Evolutionary conservation across 371 early-diverging fungal species (phyloP), one percentile per base, ranked within the genome.

Genomic region (Amoeboaphelidium protococcarum): DNA sequence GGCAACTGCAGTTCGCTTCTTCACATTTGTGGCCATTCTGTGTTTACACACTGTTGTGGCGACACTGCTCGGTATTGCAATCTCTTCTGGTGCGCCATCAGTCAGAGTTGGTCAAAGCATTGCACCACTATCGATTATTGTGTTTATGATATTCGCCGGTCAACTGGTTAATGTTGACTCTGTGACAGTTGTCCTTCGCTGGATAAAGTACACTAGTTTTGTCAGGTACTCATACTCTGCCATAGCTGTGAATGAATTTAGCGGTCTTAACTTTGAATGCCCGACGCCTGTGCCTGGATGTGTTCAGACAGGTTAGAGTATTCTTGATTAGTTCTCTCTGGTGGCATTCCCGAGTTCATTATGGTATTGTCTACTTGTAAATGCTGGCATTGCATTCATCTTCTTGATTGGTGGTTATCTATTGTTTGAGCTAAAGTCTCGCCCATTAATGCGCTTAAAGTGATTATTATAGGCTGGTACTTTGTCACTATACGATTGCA

Each of bases 101-200:
- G 50, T 52, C 20, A 50, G 45, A 23, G 51, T 68, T 16, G 66
- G 60, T 2, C 68, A 65, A 51, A 60, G 64, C 25, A 40, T 68
- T n/a, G 67, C 60, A 2, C 59, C 68, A 16, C 54, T 65, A 23
- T 26, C 63, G 19, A 49, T 62, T 41, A 54, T 64, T 44, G 23
- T 65, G 2, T 66, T 72, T 47, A 40, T 67, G 13, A 42, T 72
- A 10, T 72, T 66, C 57, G 61, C 62, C 23, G 70, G 70, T 0
- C 51, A 53, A 2, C 49, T 72, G 23, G 47, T 54, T 1, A 64
- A 65, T 47, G 49, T 63, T 6, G 59, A 59, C 10, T 55, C 54
- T 4, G 55, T 63, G 21, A 56, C 69, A 13, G 42, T 40, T 20
- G 58, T 53, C 12, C 56, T 68, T 23, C 45, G 63, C 2, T 68